Evolutionary conservation across 164 flowering plant species (phyloP), one percentile per base, ranked within the genome.

Genomic region (Aristolochia fimbriata): DNA sequence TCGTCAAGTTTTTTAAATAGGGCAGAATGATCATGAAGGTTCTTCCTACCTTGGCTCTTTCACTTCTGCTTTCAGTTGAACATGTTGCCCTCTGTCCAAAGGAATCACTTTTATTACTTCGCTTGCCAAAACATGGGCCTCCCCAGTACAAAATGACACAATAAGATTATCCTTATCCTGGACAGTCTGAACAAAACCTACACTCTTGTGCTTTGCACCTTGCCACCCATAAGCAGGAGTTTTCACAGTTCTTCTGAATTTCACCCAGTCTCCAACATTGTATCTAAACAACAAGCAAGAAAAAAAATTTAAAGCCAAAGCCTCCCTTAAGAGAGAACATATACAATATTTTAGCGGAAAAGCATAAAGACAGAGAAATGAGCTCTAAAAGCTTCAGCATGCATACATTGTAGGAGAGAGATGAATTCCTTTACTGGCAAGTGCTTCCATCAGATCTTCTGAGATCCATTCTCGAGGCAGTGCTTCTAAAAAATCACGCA

Each of bases 391-490:
- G 23, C 24, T 31, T 51, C n/a, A 20, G 57, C 60, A 33, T 25
- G 46, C 97, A 83, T 70, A 94, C 99, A 80, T 70, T 73, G 96
- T 91, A 58, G 96, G 87, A 69, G 96, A 88, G 49, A 94, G 77
- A 64, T 80, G 80, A 68, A 88, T 76, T 55, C 96, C 96, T 68
- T 80, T 88, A 59, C 71, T 77, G 23, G 59, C 20, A n/a, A 94
- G 88, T 57, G 93, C 89, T 66, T 94, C 96, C 85, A 83, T 82
- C 59, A 94, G 74, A 77, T 91, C 96, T 81, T 94, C 99, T 41
- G 99, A 86, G 69, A 94, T 87, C 99, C 99, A 94, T 71, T 94
- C 96, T 43, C 96, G 81, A 1, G 93, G 99, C 65, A 94, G 83
- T 65, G 90, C 82, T 79, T 94, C 99, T 78, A 94, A 71, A 69